A percentile compares a stretch with the other conserved stretches of the same genome.
Evolutionary conservation across 2,329 filamentous ascomycete genomes (phyloP).

Genomic region (Clarireedia homoeocarpa): DNA sequence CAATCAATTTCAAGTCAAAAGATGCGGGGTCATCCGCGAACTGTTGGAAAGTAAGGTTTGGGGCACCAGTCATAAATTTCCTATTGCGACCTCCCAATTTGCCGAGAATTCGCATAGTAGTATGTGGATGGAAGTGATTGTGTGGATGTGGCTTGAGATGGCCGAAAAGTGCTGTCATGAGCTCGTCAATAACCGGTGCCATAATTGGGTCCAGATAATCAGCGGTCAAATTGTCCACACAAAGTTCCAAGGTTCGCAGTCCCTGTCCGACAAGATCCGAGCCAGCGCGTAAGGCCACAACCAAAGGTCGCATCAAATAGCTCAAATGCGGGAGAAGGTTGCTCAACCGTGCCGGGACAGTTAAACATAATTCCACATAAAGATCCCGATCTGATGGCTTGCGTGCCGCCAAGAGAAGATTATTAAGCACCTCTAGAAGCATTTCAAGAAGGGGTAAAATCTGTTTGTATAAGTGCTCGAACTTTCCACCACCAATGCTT

Average conservation of each 20-base stretch:
- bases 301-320: conserved; percentile 93
- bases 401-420: conserved; percentile 78
- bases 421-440: conserved; percentile 95
- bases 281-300: conserved; percentile 87
- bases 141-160: conserved; percentile 91
- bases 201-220: conserved; percentile 98
- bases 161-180: conserved; percentile 96
- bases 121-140: conserved; percentile 95
- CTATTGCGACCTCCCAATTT: conserved; percentile 93
- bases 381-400: conserved; percentile 88
- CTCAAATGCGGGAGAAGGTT: conserved; percentile 92
- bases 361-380: conserved; percentile 94
- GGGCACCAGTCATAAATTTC: conserved; percentile 87
- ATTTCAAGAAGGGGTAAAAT: conserved; percentile 94
- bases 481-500: conserved; percentile 94
- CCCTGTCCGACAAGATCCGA: conserved; percentile 94
- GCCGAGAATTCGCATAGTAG: conserved; percentile 92
- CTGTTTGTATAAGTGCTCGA: conserved; percentile 97
- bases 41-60: conserved; percentile 72
- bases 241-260: conserved; percentile 85
- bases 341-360: conserved; percentile 87
- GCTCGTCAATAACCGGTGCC: conserved; percentile 95
- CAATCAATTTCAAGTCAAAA: conserved; percentile 82
- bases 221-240: conserved; percentile 94
- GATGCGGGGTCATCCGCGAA: conserved; percentile 84